A percentile compares a stretch with the other conserved stretches of the same genome.
Evolutionary conservation across 805 yeast species (phyloP).

Genomic region (Lachancea sp.): DNA sequence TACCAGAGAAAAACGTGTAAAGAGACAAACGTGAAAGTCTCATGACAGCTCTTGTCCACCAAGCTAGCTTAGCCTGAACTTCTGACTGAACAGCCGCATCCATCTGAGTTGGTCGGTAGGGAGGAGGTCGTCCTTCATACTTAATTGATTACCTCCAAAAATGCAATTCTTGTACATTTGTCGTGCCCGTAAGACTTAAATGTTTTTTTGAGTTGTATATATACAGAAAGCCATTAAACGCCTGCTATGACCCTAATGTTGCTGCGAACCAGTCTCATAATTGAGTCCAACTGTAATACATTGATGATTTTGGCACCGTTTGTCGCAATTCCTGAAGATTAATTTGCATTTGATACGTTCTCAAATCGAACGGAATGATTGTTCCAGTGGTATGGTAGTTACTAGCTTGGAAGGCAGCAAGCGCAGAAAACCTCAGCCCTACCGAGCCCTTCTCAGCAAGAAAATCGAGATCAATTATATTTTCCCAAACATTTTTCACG

Average conservation of each 20-base stretch:
- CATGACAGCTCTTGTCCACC: not conserved
- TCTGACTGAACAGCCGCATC: no score
- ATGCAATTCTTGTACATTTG: not conserved
- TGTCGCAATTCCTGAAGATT: constrained; percentile 45
- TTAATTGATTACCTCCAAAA: not conserved
- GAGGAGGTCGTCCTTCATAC: no score
- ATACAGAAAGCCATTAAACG: no score
- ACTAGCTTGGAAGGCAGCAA: constrained; percentile 36
- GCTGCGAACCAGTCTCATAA: constrained; percentile 15
- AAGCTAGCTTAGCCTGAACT: no score
- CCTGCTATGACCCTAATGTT: no score
- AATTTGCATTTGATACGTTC: constrained; percentile 46
- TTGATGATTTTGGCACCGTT: constrained; percentile 27
- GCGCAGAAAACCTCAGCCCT: constrained; percentile 37
- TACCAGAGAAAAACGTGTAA: not conserved
- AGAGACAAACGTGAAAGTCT: not conserved
- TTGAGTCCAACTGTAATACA: constrained; percentile 31
- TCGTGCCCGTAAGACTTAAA: not conserved
- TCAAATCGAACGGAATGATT: constrained; percentile 36
- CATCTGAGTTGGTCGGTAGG: no score
- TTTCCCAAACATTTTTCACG: constrained; percentile 70
- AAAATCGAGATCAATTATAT: constrained; percentile 49
- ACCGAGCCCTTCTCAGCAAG: constrained; percentile 42
- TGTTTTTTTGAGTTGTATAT: no score
- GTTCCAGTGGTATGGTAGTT: constrained; percentile 36